Percentiles rank a stretch among this genome's conserved stretches.
Evolutionary conservation across 139 green algal species (phyloP).

Genomic region (Tetradesmus obliquus): DNA sequence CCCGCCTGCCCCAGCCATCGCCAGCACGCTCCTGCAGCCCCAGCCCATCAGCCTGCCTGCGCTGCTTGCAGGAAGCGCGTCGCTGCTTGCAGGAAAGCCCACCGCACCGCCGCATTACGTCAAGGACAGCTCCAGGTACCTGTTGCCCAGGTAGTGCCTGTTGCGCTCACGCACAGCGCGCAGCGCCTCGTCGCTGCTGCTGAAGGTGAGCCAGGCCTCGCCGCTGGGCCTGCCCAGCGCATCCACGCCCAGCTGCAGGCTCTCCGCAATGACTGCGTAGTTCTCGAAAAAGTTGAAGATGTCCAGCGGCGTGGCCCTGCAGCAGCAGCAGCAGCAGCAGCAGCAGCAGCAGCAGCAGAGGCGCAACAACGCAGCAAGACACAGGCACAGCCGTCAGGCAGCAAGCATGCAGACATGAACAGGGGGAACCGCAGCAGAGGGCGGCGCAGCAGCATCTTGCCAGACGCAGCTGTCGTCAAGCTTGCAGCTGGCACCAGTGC

Average conservation of each 20-base stretch:
- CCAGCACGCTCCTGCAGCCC: too few species aligned
- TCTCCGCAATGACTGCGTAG: slow-evolving; percentile 69
- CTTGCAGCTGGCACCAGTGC: too few species aligned
- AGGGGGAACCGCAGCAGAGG: neutral
- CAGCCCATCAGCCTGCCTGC: too few species aligned
- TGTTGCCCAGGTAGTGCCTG: slow-evolving; percentile 72
- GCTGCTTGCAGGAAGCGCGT: too few species aligned
- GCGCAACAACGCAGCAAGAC: neutral
- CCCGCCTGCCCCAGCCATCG: too few species aligned
- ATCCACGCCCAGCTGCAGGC: slow-evolving; percentile 73
- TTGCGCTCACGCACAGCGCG: slow-evolving; percentile 70
- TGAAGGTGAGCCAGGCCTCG: slow-evolving; percentile 74
- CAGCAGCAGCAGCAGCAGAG: neutral
- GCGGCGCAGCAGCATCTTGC: too few species aligned
- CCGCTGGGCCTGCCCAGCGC: slow-evolving; percentile 63
- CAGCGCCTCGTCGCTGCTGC: slow-evolving; percentile 58
- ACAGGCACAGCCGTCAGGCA: neutral
- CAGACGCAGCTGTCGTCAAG: too few species aligned
- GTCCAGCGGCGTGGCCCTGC: slow-evolving; percentile 49
- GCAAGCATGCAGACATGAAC: neutral
- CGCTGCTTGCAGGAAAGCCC: too few species aligned
- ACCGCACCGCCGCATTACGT: slow-evolving; percentile 10
- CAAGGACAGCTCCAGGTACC: slow-evolving; percentile 72
- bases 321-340: neutral
- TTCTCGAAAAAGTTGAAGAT: slow-evolving; percentile 69